Percentiles rank a stretch among this genome's conserved stretches.
These are phyloP conservation scores for Penicillium freii DNA, from an alignment of 2,329 filamentous ascomycete genomes.

Conservation along the genomic window DNA sequence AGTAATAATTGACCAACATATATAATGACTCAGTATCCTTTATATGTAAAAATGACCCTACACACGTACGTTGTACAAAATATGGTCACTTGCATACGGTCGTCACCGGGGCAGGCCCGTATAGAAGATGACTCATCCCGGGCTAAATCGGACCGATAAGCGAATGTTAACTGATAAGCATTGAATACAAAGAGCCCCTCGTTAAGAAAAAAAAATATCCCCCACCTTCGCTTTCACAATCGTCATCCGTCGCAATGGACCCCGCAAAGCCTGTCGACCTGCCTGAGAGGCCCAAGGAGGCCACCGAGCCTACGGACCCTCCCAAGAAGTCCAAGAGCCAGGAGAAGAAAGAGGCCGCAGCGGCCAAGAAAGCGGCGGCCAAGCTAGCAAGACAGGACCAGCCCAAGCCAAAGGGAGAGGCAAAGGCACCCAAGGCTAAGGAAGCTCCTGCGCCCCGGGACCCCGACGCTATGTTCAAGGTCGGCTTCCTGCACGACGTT, in stretches of 20 bases:
- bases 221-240: slow-evolving; percentile 10
- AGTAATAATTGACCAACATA: slow-evolving; percentile 5
- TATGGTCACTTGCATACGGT: not conserved
- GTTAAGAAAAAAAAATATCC: slow-evolving; percentile 19
- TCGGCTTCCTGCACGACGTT: slow-evolving; percentile 71
- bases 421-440: slow-evolving; percentile 33
- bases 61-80: not conserved
- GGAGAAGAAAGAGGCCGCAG: slow-evolving; percentile 33
- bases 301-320: slow-evolving; percentile 8
- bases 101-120: not conserved
- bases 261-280: slow-evolving; percentile 26
- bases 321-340: slow-evolving; percentile 50
- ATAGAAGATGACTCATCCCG: slow-evolving; percentile 26
- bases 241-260: slow-evolving; percentile 21
- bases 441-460: slow-evolving; percentile 36
- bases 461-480: slow-evolving; percentile 71
- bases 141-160: slow-evolving; percentile 29
- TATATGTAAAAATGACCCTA: not conserved
- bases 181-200: slow-evolving; percentile 21
- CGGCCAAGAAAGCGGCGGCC: slow-evolving; percentile 21
- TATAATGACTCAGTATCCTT: not conserved
- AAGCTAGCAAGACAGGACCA: slow-evolving; percentile 13
- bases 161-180: slow-evolving; percentile 30
- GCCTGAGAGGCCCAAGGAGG: slow-evolving; percentile 27
- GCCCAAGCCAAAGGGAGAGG: slow-evolving; percentile 11